Evolutionary conservation across 73 alveolate species (phyloP).

Genomic region (Tetrahymena thermophila): DNA sequence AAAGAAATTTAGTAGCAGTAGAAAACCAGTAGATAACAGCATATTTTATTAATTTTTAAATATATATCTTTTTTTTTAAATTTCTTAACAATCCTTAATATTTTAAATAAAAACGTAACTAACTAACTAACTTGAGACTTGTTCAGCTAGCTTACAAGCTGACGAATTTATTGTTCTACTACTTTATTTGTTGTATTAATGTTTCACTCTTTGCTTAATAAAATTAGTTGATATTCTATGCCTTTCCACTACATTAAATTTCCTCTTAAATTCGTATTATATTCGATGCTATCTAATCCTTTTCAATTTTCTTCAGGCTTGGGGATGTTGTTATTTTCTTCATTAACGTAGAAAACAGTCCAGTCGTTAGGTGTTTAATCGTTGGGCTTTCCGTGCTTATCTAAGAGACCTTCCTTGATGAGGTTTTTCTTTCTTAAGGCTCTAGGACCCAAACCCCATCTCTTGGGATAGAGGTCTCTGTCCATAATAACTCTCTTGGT

Average conservation of each 20-base stretch:
- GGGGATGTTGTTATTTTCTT: constrained; percentile 26
- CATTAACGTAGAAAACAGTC: constrained; percentile 26
- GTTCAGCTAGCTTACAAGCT: background rate
- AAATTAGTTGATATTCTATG: background rate
- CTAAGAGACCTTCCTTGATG: constrained; percentile 95
- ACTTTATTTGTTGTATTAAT: background rate
- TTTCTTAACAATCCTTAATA: background rate
- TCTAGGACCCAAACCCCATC: constrained; percentile 99
- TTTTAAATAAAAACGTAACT: background rate
- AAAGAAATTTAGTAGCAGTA: background rate
- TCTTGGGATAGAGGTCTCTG: constrained; percentile 96
- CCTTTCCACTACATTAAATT: background rate
- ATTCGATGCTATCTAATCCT: background rate
- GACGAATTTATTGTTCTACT: background rate
- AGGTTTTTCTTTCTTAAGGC: constrained; percentile 93
- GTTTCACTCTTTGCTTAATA: background rate
- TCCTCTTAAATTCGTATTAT: background rate
- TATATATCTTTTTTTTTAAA: background rate
- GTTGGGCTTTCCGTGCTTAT: constrained; percentile 82
- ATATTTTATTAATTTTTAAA: background rate
- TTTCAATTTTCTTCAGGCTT: background rate
- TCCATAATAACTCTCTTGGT: constrained; percentile 99
- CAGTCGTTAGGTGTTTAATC: constrained; percentile 39
- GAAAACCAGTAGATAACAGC: background rate
- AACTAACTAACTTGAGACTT: background rate